Evolutionary conservation across 2,329 filamentous ascomycete genomes (phyloP), one percentile per base, ranked within the genome.

Genomic region (Exophiala aquamarina): DNA sequence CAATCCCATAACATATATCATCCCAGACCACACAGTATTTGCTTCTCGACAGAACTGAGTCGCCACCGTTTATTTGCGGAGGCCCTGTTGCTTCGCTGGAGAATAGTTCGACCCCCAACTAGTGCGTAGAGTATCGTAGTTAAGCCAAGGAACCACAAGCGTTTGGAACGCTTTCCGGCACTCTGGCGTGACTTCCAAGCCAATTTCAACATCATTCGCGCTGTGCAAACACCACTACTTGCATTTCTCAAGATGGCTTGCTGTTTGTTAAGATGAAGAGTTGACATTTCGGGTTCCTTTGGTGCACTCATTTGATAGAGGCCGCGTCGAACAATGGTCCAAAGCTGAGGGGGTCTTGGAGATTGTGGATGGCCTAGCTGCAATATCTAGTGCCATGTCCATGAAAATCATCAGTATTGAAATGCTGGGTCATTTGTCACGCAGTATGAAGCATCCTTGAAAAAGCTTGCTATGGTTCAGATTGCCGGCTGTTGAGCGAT

Each of bases 171-270:
- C n/a, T 39, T 43, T n/a, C 43, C 40, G 2, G 41, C 43, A 28
- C 42, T 55, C 13, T 33, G 39, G 20, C 49, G 41, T 26, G 38
- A 32, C 21, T 15, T 45, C 42, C 49, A 55, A 11, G 46, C 52
- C 17, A 52, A 18, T 29, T 39, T 40, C 23, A 52, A 38, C 45
- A 55, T 47, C 7, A 41, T 35, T 14, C 40, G 34, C 14, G 47
- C 50, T 11, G 53, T 49, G 29, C 32, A 42, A 14, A 50, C n/a
- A 38, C 33, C 41, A 8, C 35, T 23, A 19, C 40, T 29, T 33
- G 54, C 40, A 35, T 56, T 55, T 35, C 56, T 42, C 20, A 59
- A 39, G n/a, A 59, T 52, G 39, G 46, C 14, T 39, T 57, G 55
- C 23, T 56, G 42, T 34, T 50, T 52, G 13, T 31, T 21, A 26